phyloP scores from a whole-genome alignment of 495 filamentous ascomycete genomes.

The Arthonia radiata region DNA sequence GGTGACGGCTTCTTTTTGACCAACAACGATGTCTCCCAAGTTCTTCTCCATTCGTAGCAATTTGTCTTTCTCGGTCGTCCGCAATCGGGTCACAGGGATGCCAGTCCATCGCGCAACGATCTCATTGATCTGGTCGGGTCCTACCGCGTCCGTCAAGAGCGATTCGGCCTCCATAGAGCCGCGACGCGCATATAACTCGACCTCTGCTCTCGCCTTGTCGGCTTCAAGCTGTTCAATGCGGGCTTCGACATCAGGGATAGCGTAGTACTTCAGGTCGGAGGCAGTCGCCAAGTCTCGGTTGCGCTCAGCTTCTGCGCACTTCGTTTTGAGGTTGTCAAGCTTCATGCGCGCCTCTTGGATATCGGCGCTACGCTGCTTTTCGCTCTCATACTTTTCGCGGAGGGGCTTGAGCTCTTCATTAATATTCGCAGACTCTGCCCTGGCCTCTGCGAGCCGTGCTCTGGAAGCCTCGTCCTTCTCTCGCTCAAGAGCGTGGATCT shows the following conservation, averaged over 20 bases:
- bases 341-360: conserved; percentile 95
- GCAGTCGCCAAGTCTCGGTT: conserved; percentile 55
- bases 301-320: conserved; percentile 78
- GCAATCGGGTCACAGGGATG: conserved; percentile 81
- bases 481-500: conserved; percentile 79
- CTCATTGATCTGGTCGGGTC: conserved; percentile 96
- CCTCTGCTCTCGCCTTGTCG: conserved; percentile 55
- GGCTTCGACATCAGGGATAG: conserved; percentile 71
- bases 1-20: conserved; percentile 82
- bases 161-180: conserved; percentile 31
- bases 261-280: conserved; percentile 88
- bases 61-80: conserved; percentile 93
- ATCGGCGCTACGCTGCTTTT: conserved; percentile 64
- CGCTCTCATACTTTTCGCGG: conserved; percentile 82
- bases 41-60: conserved; percentile 79
- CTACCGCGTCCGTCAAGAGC: conserved; percentile 75
- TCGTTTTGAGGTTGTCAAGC: conserved; percentile 63
- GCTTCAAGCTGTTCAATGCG: conserved; percentile 57
- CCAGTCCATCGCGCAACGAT: conserved; percentile 92
- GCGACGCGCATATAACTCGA: conserved; percentile 33
- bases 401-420: conserved; percentile 76
- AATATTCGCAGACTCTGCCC: conserved; percentile 75
- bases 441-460: conserved; percentile 51
- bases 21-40: conserved; percentile 61
- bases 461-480: conserved; percentile 89